Conservation (phyloP, 2,329 filamentous ascomycete genomes). For the Gaeumannomyces tritici region DNA sequence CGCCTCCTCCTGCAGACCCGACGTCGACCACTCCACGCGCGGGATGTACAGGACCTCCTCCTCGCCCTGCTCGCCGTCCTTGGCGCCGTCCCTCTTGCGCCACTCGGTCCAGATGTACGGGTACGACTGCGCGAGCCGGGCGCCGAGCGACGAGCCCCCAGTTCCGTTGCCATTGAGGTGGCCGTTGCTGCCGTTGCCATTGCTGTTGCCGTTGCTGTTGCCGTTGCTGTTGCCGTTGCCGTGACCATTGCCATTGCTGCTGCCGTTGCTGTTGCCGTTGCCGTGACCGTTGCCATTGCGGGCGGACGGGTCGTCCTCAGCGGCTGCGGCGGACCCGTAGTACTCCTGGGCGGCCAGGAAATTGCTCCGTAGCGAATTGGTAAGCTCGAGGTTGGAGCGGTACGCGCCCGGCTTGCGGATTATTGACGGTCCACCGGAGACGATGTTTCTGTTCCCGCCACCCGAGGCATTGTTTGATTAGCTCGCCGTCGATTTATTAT, state of each 20-base stretch:
- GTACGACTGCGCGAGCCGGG: constrained; percentile 18
- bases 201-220: constrained; percentile 17
- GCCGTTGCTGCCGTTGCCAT: constrained; percentile 16
- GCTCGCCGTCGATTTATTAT: too few relatives aligned
- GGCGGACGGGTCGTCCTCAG: constrained; percentile 17
- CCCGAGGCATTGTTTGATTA: not conserved
- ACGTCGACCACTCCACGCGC: constrained; percentile 60
- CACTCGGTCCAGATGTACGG: constrained; percentile 54
- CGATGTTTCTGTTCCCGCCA: constrained; percentile 55
- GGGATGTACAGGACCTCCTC: constrained; percentile 63
- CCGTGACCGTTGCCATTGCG: constrained; percentile 15
- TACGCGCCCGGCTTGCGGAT: constrained; percentile 68
- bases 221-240: not conserved
- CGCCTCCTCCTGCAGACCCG: constrained; percentile 69
- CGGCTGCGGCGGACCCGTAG: constrained; percentile 25
- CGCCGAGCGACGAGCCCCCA: constrained; percentile 14
- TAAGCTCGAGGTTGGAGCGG: constrained; percentile 88
- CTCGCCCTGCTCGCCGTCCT: constrained; percentile 20
- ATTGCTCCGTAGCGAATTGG: constrained; percentile 77
- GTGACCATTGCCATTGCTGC: constrained; percentile 13
- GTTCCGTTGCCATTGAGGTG: constrained; percentile 14
- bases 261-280: constrained; percentile 14
- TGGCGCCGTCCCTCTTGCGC: constrained; percentile 19
- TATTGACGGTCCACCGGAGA: constrained; percentile 73
- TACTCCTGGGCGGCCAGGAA: constrained; percentile 66